Percentiles rank a stretch among this genome's conserved stretches.
Conservation (phyloP, 345 rosid genomes). For the Erucastrum elatum region DNA sequence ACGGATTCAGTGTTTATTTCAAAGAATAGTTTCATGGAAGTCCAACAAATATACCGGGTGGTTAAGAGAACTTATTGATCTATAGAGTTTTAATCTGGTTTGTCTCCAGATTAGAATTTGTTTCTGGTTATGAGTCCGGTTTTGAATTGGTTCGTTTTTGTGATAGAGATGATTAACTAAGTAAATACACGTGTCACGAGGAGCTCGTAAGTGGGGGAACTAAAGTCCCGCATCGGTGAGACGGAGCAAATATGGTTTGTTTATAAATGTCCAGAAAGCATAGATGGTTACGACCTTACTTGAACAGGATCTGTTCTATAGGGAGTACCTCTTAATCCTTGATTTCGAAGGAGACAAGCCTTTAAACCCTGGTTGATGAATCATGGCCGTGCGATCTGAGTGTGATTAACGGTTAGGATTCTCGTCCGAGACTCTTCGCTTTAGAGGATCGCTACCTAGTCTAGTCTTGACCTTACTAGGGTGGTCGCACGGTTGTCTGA, state of each 20-base stretch:
- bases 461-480: background rate
- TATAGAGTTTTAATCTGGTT: background rate
- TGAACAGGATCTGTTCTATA: conserved; percentile 35
- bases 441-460: conserved; percentile 37
- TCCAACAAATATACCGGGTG: background rate
- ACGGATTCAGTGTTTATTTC: background rate
- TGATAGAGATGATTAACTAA: background rate
- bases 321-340: conserved; percentile 24
- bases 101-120: background rate
- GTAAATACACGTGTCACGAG: background rate
- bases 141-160: background rate
- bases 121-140: background rate
- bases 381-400: conserved; percentile 25
- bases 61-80: background rate
- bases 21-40: background rate
- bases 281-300: conserved; percentile 19
- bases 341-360: conserved; percentile 31
- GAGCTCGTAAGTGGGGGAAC: background rate
- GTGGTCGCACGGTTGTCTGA: conserved; percentile 41
- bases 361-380: conserved; percentile 14
- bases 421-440: background rate
- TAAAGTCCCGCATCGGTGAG: conserved; percentile 21
- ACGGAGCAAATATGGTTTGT: fast-evolving
- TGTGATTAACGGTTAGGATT: conserved; percentile 31
- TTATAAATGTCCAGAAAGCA: background rate